phyloP scores from a whole-genome alignment of 768 basidiomycete species.

The Rhizopogon vesiculosus region DNA sequence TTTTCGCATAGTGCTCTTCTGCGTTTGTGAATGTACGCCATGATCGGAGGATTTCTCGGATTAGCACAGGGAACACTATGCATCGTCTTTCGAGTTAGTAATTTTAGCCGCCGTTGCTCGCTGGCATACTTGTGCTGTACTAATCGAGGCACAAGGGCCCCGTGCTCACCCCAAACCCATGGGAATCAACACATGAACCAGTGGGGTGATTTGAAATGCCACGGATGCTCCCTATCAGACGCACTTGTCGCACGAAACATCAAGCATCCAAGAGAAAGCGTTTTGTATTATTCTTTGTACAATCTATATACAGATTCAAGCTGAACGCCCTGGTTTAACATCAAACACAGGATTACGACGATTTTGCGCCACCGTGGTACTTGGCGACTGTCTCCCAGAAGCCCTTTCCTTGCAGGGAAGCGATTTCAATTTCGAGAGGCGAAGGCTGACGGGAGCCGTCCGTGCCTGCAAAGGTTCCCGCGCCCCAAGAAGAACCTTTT shows the following conservation, averaged over 20 bases:
- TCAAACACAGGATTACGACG: not conserved
- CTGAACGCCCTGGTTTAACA: not conserved
- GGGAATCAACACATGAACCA: not conserved
- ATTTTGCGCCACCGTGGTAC: conserved; percentile 18
- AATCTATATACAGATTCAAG: not conserved
- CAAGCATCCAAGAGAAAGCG: not conserved
- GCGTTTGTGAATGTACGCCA: not conserved
- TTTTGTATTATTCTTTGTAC: not conserved
- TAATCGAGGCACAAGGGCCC: not conserved
- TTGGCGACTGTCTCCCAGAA: conserved; percentile 49
- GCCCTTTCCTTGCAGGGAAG: conserved; percentile 48
- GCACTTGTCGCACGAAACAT: not conserved
- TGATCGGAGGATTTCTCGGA: not conserved
- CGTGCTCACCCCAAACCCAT: not conserved
- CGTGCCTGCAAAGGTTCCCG: conserved; percentile 58
- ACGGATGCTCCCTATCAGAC: not conserved
- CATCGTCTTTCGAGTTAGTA: not conserved
- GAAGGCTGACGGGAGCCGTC: conserved; percentile 60
- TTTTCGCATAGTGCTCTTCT: not conserved
- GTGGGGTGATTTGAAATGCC: not conserved
- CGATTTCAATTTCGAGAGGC: conserved; percentile 52
- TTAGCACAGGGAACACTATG: not conserved
- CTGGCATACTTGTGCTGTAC: not conserved
- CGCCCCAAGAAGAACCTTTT: conserved; percentile 77
- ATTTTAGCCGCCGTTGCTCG: conserved; percentile 1